phyloP scores from a whole-genome alignment of 495 filamentous ascomycete genomes.

The Chaetomium cochliodes region DNA sequence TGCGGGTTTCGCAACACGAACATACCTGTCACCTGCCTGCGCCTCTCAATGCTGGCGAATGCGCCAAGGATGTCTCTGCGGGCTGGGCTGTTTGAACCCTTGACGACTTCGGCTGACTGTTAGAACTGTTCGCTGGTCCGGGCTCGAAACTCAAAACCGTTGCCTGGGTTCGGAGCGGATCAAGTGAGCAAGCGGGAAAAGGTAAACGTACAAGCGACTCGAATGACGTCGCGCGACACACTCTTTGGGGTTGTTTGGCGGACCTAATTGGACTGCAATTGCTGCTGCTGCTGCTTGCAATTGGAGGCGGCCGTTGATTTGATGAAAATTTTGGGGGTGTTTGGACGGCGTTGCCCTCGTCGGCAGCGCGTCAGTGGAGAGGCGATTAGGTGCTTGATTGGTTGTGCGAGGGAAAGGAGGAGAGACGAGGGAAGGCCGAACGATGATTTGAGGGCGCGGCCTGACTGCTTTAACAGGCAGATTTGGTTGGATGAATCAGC shows the following conservation, averaged over 20 bases:
- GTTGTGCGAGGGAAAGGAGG: slow-evolving; percentile 43
- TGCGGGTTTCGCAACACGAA: neutral
- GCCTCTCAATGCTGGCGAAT: neutral
- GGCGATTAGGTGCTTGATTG: slow-evolving; percentile 43
- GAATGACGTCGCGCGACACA: slow-evolving; percentile 22
- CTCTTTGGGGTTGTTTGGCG: neutral
- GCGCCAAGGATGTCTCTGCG: neutral
- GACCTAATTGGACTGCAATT: slow-evolving; percentile 37
- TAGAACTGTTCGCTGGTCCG: slow-evolving; percentile 2
- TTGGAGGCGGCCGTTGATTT: slow-evolving; percentile 39
- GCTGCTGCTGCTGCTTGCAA: slow-evolving; percentile 25
- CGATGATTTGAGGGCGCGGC: slow-evolving; percentile 45
- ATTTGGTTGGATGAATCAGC: slow-evolving; percentile 49
- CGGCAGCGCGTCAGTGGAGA: slow-evolving; percentile 34
- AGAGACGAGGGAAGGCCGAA: slow-evolving; percentile 41
- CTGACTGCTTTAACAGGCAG: slow-evolving; percentile 39
- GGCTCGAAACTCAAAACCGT: neutral
- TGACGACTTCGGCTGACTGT: neutral
- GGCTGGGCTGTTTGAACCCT: neutral
- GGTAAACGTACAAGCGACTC: slow-evolving; percentile 23
- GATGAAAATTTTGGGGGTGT: slow-evolving; percentile 33
- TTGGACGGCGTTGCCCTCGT: slow-evolving; percentile 28
- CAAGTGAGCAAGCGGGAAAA: slow-evolving; percentile 17
- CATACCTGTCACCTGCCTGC: slow-evolving; percentile 9
- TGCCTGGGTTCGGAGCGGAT: slow-evolving; percentile 17